Evolutionary conservation across 768 basidiomycete genomes (phyloP), one percentile per base, ranked within the genome.

Genomic region (Arthromyces matolae): DNA sequence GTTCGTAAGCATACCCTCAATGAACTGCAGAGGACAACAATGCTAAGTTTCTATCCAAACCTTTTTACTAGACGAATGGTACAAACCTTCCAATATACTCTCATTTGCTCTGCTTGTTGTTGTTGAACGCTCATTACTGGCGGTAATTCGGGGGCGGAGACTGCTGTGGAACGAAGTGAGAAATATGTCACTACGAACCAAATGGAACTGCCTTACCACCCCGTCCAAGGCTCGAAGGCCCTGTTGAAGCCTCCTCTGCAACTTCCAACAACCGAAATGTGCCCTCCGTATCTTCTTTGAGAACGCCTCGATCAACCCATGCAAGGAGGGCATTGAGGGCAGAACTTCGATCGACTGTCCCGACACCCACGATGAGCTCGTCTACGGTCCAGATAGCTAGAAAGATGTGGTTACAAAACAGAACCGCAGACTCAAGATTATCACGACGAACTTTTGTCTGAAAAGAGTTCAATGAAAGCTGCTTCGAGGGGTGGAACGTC

Each of bases 1-100:
- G 62, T 93, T 94, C 45, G 83, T 92, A 48, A 96, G 83, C 86
- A 93, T 92, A 23, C 89, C 91, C 66, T 90, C 85, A 51, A 94
- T 88, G 67, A 86, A 94, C 87, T 91, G 51, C 5, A 41, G 7
- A 37, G 24, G 35, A 41, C 47, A 10, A 42, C 35, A 41, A 51
- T 7, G 46, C 41, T 31, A 51, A 39, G 29, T 25, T 33, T 23
- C 24, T 42, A 27, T 12, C 19, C 12, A 29, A 16, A 41, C 44
- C 46, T 18, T 18, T 16, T n/a, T 18, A 24, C 8, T 25, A 48
- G 6, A 40, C 34, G 27, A 31, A 37, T 37, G 19, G 27, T 40
- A 71, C 65, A 6, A 43, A 84, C 90, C 81, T 89, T 91, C 91
- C 91, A 94, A 62, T 84, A 89, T 1, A 92, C 76, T 51, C 74